Base-by-base conservation (phyloP, 1,284 basidiomycete species). In the Microbotryum violaceum region DNA sequence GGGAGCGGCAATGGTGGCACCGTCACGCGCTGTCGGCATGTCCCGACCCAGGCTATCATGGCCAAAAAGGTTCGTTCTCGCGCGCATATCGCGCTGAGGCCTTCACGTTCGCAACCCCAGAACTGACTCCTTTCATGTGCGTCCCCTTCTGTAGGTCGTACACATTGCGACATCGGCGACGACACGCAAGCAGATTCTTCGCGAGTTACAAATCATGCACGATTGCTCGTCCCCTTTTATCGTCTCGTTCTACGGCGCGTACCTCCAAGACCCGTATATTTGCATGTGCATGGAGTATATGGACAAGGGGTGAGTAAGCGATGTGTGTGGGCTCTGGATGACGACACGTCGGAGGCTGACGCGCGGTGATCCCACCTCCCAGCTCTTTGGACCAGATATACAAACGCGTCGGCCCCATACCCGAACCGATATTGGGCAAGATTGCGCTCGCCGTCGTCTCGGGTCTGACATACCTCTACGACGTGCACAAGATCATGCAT, bases 261-360 rank as follows among this genome's bases (percentile, higher is more conserved):
- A 91, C 78, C 80, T 97, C 49, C 85, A 86, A 14, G 94, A 98
- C 73, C 92, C 94, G 14, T 96, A 97, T 71, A 94, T 99, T 72
- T 97, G 92, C 76, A 93, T 98, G 68, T 97, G 93, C 77, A 97
- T 98, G 87, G 94, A 99, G 74, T 90, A 80, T 75, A 93, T 93
- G 92, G 91, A 98, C 67, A 77, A 79, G 58, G 78, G 78, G 77
- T 80, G 60, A 65, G 78, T 67, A 25, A 12, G 31, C 21, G 45
- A 21, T 14, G 42, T 21, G 12, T 31, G 47, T 12, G 54, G 18
- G 44, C n/a, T 9, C 46, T 21, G 14, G 14, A 23, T 23, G 31
- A 4, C 10, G 31, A 5, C 21, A 21, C 42, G 33, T 33, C 8
- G 20, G 20, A 21, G 8, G 27, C 33, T 47, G 54, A 56, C 42